Evolutionary conservation across 1,284 basidiomycete genomes (phyloP).

Genomic region (Austroboletus novae-zelandiae): DNA sequence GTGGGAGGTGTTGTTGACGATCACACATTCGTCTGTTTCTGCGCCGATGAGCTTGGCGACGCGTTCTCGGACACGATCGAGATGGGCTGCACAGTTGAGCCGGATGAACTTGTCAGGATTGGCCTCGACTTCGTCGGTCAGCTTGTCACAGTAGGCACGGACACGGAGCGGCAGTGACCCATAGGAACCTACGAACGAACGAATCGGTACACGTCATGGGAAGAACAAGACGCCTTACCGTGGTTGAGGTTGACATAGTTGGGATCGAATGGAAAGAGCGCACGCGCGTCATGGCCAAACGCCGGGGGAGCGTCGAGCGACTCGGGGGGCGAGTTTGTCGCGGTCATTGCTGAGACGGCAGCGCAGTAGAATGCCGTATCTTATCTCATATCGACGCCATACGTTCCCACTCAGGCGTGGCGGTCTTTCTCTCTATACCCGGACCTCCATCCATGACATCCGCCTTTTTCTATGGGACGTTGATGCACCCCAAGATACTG

Average conservation of each 20-base stretch:
- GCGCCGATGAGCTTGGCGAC: conserved; percentile 64
- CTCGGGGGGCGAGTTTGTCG: not conserved
- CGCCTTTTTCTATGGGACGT: conserved; percentile 87
- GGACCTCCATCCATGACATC: conserved; percentile 23
- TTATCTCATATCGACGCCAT: not conserved
- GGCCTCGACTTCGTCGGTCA: conserved; percentile 50
- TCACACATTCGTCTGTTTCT: conserved; percentile 58
- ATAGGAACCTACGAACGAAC: conserved; percentile 52
- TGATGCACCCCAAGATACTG: conserved; percentile 72
- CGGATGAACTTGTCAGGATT: conserved; percentile 67
- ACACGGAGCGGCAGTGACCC: conserved; percentile 68
- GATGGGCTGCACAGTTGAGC: conserved; percentile 37
- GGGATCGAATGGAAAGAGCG: conserved; percentile 52
- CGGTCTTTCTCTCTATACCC: not conserved
- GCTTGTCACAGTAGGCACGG: conserved; percentile 43
- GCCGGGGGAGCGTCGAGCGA: conserved; percentile 30
- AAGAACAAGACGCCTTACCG: conserved; percentile 37
- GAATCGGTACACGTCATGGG: not conserved
- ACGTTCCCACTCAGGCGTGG: not conserved
- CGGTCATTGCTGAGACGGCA: not conserved
- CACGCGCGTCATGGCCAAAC: conserved; percentile 53
- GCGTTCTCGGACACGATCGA: conserved; percentile 39
- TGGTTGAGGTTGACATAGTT: conserved; percentile 66
- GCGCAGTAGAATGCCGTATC: not conserved
- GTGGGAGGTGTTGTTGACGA: conserved; percentile 65